Base-by-base conservation (phyloP, 345 rosid species). In the Luvunga scandens region DNA sequence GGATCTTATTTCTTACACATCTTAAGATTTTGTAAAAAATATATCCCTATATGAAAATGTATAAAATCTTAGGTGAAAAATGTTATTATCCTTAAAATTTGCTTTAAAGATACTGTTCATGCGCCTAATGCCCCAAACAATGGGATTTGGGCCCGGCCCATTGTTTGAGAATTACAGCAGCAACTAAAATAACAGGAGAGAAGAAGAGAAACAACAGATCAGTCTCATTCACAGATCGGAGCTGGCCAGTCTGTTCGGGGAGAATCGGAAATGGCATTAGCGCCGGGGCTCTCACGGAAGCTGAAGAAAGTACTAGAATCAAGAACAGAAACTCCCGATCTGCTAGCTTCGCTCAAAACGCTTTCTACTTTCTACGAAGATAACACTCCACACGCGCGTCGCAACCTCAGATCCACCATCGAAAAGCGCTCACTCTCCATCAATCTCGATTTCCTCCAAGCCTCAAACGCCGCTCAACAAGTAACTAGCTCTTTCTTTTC, bases 341-440 rank as follows among this genome's bases (percentile, higher is more conserved):
- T 94, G 78, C 81, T 92, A 71, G 86, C 92, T 7, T 96, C 99
- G 65, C 88, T 96, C 56, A 86, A 90, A 84, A 90, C 98, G 1
- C 91, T 96, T 75, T 96, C 99, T 77, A 72, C 91, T 62, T 94
- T 96, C 87, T 94, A 96, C 75, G 66, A 85, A 56, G 94, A 91
- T 5, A 96, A 96, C 91, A 92, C 93, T 48, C 90, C 98, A 6
- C 97, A 91, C 79, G 83, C 92, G 1, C 95, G 99, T 18, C 98
- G 98, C 79, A 92, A 92, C 82, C 99, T 96, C 86, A 88, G 98
- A 93, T 96, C 98, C 83, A 88, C 98, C 86, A 88, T 96, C 78
- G 98, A 96, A 92, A 90, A 94, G 79, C 98, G 99, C 57, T 88
- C 98, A 59, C 98, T 96, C 71, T 81, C 85, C 81, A 92, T 96